phyloP scores from a whole-genome alignment of 768 basidiomycete genomes.

The Porpolomopsis calyptriformis region DNA sequence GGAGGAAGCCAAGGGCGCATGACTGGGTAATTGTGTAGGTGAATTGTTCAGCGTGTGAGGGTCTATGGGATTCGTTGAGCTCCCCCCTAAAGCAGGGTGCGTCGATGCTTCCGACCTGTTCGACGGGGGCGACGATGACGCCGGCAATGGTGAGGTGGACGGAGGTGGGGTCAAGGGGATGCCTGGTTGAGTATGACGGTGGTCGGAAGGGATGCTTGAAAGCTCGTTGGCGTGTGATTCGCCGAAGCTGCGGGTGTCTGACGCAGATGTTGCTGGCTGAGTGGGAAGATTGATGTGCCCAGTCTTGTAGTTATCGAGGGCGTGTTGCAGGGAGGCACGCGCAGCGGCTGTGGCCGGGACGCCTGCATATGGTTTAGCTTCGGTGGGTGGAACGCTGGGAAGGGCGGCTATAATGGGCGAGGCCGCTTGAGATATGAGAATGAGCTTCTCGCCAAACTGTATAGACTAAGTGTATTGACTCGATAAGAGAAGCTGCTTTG shows the following conservation, averaged over 20 bases:
- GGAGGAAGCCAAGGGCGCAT: constrained; percentile 12
- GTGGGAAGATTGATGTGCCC: constrained; percentile 49
- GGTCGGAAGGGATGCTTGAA: constrained; percentile 36
- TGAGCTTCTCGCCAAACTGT: constrained; percentile 75
- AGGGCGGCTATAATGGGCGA: constrained; percentile 50
- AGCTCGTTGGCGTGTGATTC: constrained; percentile 75
- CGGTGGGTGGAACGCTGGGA: constrained; percentile 56
- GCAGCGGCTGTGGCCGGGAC: constrained; percentile 53
- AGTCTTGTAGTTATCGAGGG: constrained; percentile 67
- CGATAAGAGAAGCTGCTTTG: constrained; percentile 3
- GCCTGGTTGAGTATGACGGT: constrained; percentile 20
- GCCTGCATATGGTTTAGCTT: constrained; percentile 47
- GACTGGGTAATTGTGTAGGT: constrained; percentile 27
- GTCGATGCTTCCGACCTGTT: constrained; percentile 9
- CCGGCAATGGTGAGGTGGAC: constrained; percentile 12
- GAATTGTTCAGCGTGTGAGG: constrained; percentile 27
- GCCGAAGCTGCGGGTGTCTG: constrained; percentile 75
- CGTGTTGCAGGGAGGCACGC: constrained; percentile 66
- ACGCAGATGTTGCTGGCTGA: constrained; percentile 40
- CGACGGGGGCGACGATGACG: constrained; percentile 4
- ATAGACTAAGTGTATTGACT: background rate
- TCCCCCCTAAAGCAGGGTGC: constrained; percentile 15
- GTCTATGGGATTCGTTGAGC: constrained; percentile 23
- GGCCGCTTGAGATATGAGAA: constrained; percentile 63
- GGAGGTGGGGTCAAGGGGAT: constrained; percentile 37